These are phyloP conservation scores for Mycosarcoma maydis DNA, from an alignment of 1,284 basidiomycete genomes.

Conservation along the genomic window DNA sequence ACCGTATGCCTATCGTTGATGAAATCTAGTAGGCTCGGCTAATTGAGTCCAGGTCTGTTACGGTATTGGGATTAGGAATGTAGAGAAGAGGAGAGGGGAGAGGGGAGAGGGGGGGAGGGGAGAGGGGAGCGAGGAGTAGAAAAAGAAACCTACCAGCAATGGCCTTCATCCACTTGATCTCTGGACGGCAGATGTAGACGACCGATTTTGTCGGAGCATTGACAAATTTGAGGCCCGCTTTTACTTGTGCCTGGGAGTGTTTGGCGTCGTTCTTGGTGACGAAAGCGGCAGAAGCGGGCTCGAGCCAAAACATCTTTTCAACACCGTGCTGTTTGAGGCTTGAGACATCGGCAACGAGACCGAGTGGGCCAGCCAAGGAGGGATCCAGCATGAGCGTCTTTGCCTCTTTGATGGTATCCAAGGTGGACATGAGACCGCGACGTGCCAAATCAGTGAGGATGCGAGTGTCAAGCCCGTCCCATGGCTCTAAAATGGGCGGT, in stretches of 20 bases:
- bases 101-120: background rate
- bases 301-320: constrained; percentile 99
- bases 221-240: constrained; percentile 39
- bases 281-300: constrained; percentile 67
- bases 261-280: constrained; percentile 28
- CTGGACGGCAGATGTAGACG: constrained; percentile 90
- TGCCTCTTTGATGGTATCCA: constrained; percentile 67
- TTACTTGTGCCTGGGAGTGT: constrained; percentile 18
- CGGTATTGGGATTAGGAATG: no score
- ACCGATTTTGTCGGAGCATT: constrained; percentile 86
- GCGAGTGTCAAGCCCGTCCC: constrained; percentile 48
- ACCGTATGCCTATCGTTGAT: constrained; percentile 51
- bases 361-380: constrained; percentile 86
- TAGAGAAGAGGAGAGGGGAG: background rate
- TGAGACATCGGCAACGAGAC: constrained; percentile 89
- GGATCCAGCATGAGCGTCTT: constrained; percentile 95
- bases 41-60: constrained; percentile 51
- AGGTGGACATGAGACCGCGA: constrained; percentile 41
- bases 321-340: constrained; percentile 96
- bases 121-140: background rate
- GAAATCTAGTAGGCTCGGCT: constrained; percentile 51
- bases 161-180: constrained; percentile 83
- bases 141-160: constrained; percentile 79
- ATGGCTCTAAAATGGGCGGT: constrained; percentile 22
- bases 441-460: constrained; percentile 47